Evolutionary conservation across 768 basidiomycete genomes (phyloP).

Genomic region (Trametes punicea): DNA sequence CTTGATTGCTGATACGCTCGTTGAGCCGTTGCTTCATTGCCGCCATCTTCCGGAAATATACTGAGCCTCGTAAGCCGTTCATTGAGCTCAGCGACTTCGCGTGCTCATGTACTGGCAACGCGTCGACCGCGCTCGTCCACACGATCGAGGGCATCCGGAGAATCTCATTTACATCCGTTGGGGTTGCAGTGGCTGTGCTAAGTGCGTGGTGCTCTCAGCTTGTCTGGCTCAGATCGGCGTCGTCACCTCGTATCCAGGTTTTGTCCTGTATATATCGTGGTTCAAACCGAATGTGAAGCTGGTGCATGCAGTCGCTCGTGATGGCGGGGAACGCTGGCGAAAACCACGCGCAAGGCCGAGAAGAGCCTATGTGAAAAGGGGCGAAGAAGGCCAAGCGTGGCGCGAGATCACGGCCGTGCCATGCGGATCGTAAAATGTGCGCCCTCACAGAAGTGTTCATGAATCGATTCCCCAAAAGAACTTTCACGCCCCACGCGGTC

Average conservation of each 20-base stretch:
- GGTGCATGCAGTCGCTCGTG: no score
- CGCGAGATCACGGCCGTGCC: not conserved
- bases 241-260: no score
- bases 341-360: no score
- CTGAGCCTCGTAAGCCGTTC: not conserved
- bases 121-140: not conserved
- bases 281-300: no score
- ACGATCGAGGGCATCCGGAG: not conserved
- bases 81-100: no score
- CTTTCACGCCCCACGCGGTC: slow-evolving; percentile 1
- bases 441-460: not conserved
- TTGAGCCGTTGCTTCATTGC: not conserved
- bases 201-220: not conserved
- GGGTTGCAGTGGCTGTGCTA: slow-evolving; percentile 6
- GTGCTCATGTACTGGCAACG: not conserved
- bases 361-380: not conserved
- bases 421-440: slow-evolving; percentile 4
- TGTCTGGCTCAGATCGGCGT: no score
- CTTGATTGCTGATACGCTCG: not conserved
- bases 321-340: no score
- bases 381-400: not conserved
- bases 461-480: not conserved
- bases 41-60: not conserved
- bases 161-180: slow-evolving; percentile 1
- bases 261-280: no score